Conservation (phyloP, 2,329 filamentous ascomycete species). For the Penicillium sp. region DNA sequence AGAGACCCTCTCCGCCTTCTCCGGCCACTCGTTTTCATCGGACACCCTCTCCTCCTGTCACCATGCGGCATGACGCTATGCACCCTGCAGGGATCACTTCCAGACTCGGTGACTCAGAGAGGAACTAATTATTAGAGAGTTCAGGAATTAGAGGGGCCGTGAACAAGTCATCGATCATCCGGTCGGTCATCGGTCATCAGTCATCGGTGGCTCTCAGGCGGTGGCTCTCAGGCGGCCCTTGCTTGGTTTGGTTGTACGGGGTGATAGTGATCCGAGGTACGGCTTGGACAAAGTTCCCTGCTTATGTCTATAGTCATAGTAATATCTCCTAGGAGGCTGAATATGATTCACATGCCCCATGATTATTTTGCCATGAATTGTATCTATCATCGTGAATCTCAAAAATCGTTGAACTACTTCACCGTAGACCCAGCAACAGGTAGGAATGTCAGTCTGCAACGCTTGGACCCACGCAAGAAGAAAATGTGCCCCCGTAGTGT, state of each 20-base stretch:
- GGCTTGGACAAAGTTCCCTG: background rate
- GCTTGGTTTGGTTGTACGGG: conserved; percentile 36
- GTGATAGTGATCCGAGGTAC: conserved; percentile 20
- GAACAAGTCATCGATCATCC: conserved; percentile 18
- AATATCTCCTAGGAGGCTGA: background rate
- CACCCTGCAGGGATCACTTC: conserved; percentile 29
- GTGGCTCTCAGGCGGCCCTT: conserved; percentile 25
- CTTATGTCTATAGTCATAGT: background rate
- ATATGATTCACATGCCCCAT: no score
- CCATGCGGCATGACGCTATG: conserved; percentile 33
- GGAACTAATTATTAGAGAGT: no score
- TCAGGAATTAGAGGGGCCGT: background rate
- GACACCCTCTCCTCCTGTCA: conserved; percentile 14
- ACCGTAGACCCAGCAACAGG: conserved; percentile 22
- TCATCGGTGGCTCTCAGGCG: conserved; percentile 6
- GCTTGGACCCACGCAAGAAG: conserved; percentile 17
- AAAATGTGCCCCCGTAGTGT: background rate
- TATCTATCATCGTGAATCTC: background rate
- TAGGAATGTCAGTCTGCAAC: conserved; percentile 21
- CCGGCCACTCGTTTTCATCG: background rate
- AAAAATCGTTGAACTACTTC: background rate
- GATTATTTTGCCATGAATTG: background rate
- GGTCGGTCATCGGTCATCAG: background rate
- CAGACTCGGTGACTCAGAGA: conserved; percentile 29
- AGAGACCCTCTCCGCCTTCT: conserved; percentile 11